phyloP scores from a whole-genome alignment of 345 rosid species.

The Syzygium oleosum region DNA sequence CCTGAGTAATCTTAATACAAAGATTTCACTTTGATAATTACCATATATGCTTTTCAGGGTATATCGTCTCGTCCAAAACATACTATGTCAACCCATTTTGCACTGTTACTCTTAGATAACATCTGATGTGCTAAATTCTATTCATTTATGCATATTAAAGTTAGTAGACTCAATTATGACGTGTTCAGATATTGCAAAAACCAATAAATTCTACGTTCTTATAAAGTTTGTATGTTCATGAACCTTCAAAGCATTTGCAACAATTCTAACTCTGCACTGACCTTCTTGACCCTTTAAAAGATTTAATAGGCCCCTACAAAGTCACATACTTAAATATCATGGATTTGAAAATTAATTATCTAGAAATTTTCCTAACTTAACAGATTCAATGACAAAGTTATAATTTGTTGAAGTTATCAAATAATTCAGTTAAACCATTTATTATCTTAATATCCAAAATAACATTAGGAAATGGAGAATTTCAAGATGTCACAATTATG shows the following conservation, averaged over 20 bases:
- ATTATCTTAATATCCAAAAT: background rate
- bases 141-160: background rate
- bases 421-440: background rate
- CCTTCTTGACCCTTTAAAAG: background rate
- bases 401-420: background rate
- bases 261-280: background rate
- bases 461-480: rapidly evolving
- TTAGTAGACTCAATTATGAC: background rate
- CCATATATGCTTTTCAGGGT: background rate
- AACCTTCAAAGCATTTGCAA: background rate
- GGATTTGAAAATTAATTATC: background rate
- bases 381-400: background rate
- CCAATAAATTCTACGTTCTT: background rate
- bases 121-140: background rate
- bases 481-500: background rate
- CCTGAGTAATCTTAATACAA: background rate
- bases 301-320: background rate
- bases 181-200: background rate
- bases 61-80: background rate
- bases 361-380: background rate
- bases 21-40: background rate
- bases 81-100: background rate
- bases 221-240: background rate
- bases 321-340: background rate
- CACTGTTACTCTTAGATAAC: background rate